Evolutionary conservation across 139 green algal genomes (phyloP).

Genomic region (Haematococcus lacustris): DNA sequence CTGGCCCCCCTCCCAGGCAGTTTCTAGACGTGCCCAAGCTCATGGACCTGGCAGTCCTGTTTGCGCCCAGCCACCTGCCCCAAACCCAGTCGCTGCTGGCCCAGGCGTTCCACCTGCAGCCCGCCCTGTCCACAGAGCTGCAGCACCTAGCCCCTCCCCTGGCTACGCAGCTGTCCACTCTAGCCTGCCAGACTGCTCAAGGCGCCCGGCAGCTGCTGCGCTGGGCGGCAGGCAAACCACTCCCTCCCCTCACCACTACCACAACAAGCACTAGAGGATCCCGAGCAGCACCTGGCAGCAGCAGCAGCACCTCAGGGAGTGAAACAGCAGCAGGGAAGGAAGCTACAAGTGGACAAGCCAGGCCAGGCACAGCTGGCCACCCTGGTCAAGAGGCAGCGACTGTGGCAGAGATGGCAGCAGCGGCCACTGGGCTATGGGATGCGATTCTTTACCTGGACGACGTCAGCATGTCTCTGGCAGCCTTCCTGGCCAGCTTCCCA

Average conservation of each 20-base stretch:
- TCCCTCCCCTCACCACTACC: too few relatives aligned
- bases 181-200: too few relatives aligned
- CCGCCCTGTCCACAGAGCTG: conserved; percentile 43
- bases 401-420: too few relatives aligned
- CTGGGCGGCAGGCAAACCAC: too few relatives aligned
- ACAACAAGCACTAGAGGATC: too few relatives aligned
- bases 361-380: conserved; percentile 16
- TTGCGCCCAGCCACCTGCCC: conserved; percentile 37
- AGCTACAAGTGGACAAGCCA: conserved; percentile 3
- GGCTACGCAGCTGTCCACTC: too few relatives aligned
- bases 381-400: too few relatives aligned
- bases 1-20: conserved; percentile 3
- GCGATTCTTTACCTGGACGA: conserved; percentile 60
- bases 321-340: background rate
- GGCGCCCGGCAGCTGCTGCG: too few relatives aligned
- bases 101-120: conserved; percentile 54
- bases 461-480: conserved; percentile 44
- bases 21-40: conserved; percentile 68
- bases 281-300: conserved; percentile 62
- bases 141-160: conserved; percentile 21
- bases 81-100: conserved; percentile 36
- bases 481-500: conserved; percentile 43
- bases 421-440: conserved; percentile 33
- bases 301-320: conserved; percentile 8
- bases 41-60: conserved; percentile 66